A percentile compares a stretch with the other conserved stretches of the same genome.
phyloP scores from a whole-genome alignment of 768 basidiomycete species.

The Suillus brevipes region DNA sequence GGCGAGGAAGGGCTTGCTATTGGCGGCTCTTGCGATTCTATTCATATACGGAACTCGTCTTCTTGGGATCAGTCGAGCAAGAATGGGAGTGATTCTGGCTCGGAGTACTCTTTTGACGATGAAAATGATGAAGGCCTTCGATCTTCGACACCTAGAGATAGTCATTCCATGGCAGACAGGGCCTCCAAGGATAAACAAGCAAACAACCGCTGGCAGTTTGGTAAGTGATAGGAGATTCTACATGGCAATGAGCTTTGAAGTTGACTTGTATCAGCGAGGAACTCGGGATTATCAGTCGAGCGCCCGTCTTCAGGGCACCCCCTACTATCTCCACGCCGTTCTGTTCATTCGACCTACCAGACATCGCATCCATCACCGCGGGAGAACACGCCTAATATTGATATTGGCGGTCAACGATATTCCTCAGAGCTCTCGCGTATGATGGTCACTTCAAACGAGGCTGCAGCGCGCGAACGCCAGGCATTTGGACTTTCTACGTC shows the following conservation, averaged over 20 bases:
- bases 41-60: not conserved
- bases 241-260: not conserved
- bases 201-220: not conserved
- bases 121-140: conserved; percentile 14
- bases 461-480: conserved; percentile 46
- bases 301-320: not conserved
- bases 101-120: conserved; percentile 33
- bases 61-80: not conserved
- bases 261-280: not conserved
- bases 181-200: not conserved
- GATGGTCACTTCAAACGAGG: conserved; percentile 30
- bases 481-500: conserved; percentile 56
- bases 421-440: conserved; percentile 31
- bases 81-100: conserved; percentile 28
- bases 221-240: not conserved
- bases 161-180: conserved; percentile 1
- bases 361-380: not conserved
- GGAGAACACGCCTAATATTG: not conserved
- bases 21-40: conserved; percentile 30
- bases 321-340: not conserved
- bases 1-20: conserved; percentile 39
- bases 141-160: conserved; percentile 8
- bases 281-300: not conserved
- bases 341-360: not conserved
- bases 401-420: conserved; percentile 14